Evolutionary conservation across 306 rosid genomes (phyloP).

Genomic region (Cucumis sativus): DNA sequence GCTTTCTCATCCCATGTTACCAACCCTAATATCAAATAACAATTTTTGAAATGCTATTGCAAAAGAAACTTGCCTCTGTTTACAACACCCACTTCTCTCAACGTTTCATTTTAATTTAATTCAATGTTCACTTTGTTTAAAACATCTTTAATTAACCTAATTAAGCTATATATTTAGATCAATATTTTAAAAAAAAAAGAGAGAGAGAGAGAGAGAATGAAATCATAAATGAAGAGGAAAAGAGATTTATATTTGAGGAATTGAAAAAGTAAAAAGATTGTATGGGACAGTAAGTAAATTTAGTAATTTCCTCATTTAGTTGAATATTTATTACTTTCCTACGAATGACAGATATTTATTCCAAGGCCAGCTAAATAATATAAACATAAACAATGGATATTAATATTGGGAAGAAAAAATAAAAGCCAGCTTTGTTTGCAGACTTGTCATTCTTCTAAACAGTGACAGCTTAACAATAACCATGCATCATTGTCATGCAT

Average conservation of each 20-base stretch:
- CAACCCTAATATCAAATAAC: too few species aligned
- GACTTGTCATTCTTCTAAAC: slow-evolving; percentile 12
- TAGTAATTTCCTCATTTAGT: slow-evolving; percentile 7
- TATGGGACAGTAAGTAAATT: not conserved
- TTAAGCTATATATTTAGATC: too few species aligned
- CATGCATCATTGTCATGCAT: slow-evolving; percentile 11
- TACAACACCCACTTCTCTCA: too few species aligned
- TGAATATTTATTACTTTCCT: slow-evolving; percentile 1
- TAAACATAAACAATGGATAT: too few species aligned
- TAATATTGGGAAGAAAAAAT: not conserved
- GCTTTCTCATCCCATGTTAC: too few species aligned
- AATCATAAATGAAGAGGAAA: not conserved
- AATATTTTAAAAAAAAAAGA: too few species aligned
- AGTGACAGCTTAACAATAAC: slow-evolving; percentile 13
- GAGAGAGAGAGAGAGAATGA: too few species aligned
- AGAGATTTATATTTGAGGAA: not conserved
- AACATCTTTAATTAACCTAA: too few species aligned
- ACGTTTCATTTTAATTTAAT: too few species aligned
- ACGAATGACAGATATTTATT: not conserved
- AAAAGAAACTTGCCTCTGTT: too few species aligned
- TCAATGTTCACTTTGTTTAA: too few species aligned
- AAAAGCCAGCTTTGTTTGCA: not conserved
- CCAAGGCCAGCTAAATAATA: not conserved
- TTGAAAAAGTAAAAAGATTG: not conserved
- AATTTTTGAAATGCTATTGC: too few species aligned